Evolutionary conservation across 169 alveolate species (phyloP).

Genomic region (Cyclospora cayetanensis): DNA sequence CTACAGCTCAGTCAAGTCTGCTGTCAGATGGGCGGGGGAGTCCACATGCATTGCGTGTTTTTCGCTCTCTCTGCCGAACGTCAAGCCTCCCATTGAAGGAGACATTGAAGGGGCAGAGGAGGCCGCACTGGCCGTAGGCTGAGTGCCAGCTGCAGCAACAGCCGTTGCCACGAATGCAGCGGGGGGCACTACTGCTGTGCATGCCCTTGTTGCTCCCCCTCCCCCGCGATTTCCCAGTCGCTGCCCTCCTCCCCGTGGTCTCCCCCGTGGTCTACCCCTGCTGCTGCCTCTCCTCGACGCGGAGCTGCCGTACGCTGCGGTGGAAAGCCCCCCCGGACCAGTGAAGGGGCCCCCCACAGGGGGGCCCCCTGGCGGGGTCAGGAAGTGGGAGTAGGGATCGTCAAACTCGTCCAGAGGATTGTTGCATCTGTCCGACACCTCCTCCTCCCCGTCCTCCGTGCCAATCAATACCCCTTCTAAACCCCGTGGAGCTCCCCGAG

Average conservation of each 20-base stretch:
- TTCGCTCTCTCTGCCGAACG: neutral
- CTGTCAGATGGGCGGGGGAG: no score
- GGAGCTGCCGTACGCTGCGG: neutral
- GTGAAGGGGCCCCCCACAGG: no score
- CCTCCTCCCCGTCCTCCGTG: neutral
- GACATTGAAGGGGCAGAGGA: neutral
- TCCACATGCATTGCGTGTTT: no score
- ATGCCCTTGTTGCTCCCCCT: no score
- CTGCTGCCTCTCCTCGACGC: conserved; percentile 18
- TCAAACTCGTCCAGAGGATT: neutral
- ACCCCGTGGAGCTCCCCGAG: neutral
- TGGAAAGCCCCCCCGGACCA: no score
- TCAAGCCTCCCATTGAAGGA: neutral
- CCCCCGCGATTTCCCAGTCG: no score
- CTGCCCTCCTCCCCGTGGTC: conserved; percentile 1
- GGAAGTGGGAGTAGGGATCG: neutral
- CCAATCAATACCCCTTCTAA: neutral
- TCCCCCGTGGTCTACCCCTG: neutral
- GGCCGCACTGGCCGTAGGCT: neutral
- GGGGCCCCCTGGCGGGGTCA: neutral
- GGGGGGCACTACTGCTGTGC: neutral
- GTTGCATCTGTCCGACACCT: neutral
- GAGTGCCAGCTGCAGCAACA: conserved; percentile 3
- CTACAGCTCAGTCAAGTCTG: no score
- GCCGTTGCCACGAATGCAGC: neutral